phyloP scores from a whole-genome alignment of 2,329 filamentous ascomycete species.

The Tolypocladium pustulatum region DNA sequence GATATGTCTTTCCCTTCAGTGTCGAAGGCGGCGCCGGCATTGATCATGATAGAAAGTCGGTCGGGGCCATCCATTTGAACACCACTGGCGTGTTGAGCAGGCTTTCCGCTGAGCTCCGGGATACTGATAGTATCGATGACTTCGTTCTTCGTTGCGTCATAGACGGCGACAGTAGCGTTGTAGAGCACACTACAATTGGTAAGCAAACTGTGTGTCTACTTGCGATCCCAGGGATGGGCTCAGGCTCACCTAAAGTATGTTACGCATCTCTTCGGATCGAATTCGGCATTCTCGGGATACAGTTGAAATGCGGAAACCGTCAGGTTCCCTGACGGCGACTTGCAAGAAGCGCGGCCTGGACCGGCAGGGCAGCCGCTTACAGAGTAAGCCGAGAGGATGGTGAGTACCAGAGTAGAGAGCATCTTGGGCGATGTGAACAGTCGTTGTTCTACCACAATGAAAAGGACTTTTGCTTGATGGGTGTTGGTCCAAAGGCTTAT shows the following conservation, averaged over 20 bases:
- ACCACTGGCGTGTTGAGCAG: constrained; percentile 15
- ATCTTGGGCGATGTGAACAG: neutral
- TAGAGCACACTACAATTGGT: neutral
- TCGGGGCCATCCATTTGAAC: constrained; percentile 22
- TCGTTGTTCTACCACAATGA: no score
- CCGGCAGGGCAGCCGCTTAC: neutral
- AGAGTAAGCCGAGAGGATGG: neutral
- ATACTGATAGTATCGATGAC: constrained; percentile 15
- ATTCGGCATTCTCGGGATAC: constrained; percentile 13
- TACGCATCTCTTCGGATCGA: constrained; percentile 8
- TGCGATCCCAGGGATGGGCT: no score
- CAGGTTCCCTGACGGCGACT: neutral
- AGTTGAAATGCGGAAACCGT: constrained; percentile 5
- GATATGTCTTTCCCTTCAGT: constrained; percentile 22
- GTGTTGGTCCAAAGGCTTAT: neutral
- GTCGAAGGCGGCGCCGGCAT: constrained; percentile 23
- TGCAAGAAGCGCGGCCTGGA: neutral
- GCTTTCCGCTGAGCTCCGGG: constrained; percentile 15
- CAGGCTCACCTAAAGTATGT: constrained; percentile 9
- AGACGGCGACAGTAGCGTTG: neutral
- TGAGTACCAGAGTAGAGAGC: neutral
- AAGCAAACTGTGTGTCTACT: neutral
- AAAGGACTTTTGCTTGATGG: neutral
- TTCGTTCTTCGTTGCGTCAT: constrained; percentile 5
- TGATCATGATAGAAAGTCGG: constrained; percentile 22